Conservation (phyloP, 2,329 filamentous ascomycete genomes). For the Trichoderma breve region DNA sequence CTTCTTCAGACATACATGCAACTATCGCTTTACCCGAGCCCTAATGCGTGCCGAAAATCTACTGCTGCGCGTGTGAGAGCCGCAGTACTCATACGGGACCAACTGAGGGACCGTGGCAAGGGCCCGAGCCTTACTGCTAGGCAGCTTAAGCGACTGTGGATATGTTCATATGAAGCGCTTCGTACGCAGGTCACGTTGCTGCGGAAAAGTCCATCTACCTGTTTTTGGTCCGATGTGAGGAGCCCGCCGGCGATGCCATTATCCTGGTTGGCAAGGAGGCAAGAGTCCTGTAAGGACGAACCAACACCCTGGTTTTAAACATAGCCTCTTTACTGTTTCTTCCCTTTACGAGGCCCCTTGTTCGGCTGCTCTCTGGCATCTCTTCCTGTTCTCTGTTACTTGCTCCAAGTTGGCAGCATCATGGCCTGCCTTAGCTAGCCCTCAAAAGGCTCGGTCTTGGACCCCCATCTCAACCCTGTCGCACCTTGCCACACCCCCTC, state of each 20-base stretch:
- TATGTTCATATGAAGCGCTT: not conserved
- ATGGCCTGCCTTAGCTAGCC: not conserved
- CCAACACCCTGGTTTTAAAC: slow-evolving; percentile 9
- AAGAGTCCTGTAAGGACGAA: slow-evolving; percentile 1
- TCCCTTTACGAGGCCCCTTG: slow-evolving; percentile 1
- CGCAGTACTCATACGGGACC: not conserved
- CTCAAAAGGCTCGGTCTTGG: not conserved
- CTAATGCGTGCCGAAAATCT: not conserved
- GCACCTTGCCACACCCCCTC: not conserved
- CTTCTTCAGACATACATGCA: slow-evolving; percentile 12
- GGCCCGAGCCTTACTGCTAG: not conserved
- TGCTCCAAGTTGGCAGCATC: not conserved
- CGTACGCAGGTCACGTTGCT: not conserved
- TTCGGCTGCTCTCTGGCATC: not conserved
- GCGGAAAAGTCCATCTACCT: not conserved
- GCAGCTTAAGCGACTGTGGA: not conserved
- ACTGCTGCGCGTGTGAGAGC: not conserved
- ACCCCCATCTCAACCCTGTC: not conserved
- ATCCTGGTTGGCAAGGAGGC: not conserved
- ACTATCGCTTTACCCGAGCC: not conserved
- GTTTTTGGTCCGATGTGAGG: slow-evolving; percentile 5
- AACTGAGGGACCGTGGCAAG: not conserved
- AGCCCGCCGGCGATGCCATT: not conserved
- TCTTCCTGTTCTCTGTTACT: not conserved
- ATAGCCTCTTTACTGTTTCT: not conserved